Conservation (phyloP, 2,329 filamentous ascomycete genomes). For the Talaromyces sp. region DNA sequence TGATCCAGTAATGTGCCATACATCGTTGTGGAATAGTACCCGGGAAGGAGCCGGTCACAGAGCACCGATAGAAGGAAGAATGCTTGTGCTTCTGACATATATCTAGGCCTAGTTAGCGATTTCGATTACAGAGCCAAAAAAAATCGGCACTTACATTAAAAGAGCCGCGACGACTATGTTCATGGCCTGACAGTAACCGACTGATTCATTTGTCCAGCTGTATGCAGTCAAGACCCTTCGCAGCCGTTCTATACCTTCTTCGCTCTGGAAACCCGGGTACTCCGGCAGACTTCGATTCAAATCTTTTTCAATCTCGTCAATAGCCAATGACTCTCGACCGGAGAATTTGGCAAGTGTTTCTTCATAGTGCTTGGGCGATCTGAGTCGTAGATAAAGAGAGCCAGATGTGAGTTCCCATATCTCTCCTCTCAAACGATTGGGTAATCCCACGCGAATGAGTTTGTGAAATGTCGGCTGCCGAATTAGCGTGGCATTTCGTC, state of each 20-base stretch:
- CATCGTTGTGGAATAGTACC: constrained; percentile 99
- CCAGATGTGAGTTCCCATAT: constrained; percentile 95
- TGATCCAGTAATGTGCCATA: constrained; percentile 96
- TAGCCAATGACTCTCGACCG: constrained; percentile 85
- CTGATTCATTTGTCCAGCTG: constrained; percentile 92
- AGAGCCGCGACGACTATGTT: constrained; percentile 98
- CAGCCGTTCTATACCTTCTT: constrained; percentile 87
- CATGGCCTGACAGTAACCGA: constrained; percentile 99
- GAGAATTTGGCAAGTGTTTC: constrained; percentile 81
- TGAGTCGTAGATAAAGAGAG: constrained; percentile 80
- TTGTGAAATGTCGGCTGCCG: constrained; percentile 98
- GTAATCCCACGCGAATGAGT: constrained; percentile 88
- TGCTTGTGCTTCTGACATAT: constrained; percentile 93
- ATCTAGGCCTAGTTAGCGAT: constrained; percentile 49
- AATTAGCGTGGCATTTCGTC: constrained; percentile 84
- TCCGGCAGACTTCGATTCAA: constrained; percentile 93
- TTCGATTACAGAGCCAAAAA: not conserved
- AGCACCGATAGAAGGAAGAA: constrained; percentile 90
- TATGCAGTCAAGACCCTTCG: constrained; percentile 92
- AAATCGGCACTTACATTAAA: constrained; percentile 64
- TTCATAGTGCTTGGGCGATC: constrained; percentile 76
- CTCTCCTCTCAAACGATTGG: constrained; percentile 88
- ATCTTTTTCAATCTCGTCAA: constrained; percentile 99
- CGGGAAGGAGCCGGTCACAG: constrained; percentile 88
- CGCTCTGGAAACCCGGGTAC: constrained; percentile 94